Conservation (phyloP, 306 rosid genomes). For the Prunus salicina region DNA sequence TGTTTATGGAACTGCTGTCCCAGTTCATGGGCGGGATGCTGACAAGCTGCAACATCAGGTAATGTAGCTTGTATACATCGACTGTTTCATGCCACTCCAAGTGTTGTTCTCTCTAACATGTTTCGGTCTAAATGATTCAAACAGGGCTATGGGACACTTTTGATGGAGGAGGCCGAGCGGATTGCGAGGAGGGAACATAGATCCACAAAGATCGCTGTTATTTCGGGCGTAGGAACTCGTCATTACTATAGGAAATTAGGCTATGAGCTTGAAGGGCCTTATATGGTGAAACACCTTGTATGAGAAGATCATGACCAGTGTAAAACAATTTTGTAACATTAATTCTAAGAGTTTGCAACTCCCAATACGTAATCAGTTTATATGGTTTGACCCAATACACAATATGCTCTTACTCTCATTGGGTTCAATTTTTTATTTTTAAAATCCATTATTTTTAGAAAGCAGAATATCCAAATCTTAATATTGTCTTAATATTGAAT, state of each 20-base stretch:
- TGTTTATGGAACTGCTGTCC: constrained; percentile 98
- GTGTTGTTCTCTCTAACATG: neutral
- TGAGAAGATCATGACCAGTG: constrained; percentile 15
- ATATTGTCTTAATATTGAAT: too few species aligned
- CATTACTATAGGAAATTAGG: constrained; percentile 91
- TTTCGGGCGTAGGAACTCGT: constrained; percentile 96
- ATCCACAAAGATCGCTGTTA: constrained; percentile 79
- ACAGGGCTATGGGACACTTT: constrained; percentile 95
- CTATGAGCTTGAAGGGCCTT: constrained; percentile 95
- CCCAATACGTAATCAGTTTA: neutral
- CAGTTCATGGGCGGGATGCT: constrained; percentile 93
- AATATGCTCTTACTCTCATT: neutral
- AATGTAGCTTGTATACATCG: constrained; percentile 20
- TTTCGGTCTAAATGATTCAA: neutral
- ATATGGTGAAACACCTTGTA: constrained; percentile 80
- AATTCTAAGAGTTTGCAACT: neutral
- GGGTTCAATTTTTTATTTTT: neutral
- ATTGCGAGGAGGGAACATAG: constrained; percentile 76
- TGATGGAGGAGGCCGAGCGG: constrained; percentile 96
- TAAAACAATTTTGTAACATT: constrained; percentile 36
- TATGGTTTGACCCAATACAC: neutral
- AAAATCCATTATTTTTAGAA: neutral
- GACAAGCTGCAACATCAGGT: constrained; percentile 98
- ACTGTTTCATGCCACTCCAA: neutral
- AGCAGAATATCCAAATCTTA: too few species aligned